These are phyloP conservation scores for Didymellaceae sp. DNA, from an alignment of 2,329 filamentous ascomycete genomes.

Conservation along the genomic window DNA sequence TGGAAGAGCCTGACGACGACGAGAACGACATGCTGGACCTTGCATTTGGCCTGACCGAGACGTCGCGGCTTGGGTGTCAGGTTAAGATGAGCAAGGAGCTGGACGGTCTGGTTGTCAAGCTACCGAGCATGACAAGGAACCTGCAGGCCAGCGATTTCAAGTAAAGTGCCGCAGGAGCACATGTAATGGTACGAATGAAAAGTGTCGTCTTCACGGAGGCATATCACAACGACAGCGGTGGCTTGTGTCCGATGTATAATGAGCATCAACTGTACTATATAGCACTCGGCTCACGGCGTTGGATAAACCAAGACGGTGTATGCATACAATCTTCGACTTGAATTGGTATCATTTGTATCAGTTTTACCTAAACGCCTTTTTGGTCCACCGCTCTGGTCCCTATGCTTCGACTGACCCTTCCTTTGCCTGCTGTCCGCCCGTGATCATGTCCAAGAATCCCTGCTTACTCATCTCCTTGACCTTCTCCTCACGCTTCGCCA, in stretches of 20 bases:
- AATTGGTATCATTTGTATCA: conserved; percentile 7
- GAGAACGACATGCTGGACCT: conserved; percentile 69
- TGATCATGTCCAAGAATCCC: conserved; percentile 91
- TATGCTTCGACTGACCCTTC: conserved; percentile 24
- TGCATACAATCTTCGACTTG: background rate
- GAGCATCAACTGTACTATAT: conserved; percentile 1
- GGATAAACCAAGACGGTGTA: background rate
- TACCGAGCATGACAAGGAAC: conserved; percentile 95
- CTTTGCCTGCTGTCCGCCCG: conserved; percentile 56
- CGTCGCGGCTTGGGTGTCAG: conserved; percentile 83
- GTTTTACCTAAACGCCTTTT: background rate
- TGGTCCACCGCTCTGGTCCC: background rate
- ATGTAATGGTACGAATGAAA: background rate
- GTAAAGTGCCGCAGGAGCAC: background rate
- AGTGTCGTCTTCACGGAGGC: background rate
- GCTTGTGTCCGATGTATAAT: background rate
- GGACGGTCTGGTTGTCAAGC: conserved; percentile 81
- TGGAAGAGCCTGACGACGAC: conserved; percentile 60
- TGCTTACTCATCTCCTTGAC: conserved; percentile 97
- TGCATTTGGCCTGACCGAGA: conserved; percentile 89
- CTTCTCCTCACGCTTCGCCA: conserved; percentile 81
- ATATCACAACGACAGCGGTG: background rate
- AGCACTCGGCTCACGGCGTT: conserved; percentile 6
- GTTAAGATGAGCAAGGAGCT: conserved; percentile 90
- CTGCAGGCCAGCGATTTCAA: conserved; percentile 92